Conservation (phyloP, 2,329 filamentous ascomycete genomes). For the Pleoardoris graminearum region DNA sequence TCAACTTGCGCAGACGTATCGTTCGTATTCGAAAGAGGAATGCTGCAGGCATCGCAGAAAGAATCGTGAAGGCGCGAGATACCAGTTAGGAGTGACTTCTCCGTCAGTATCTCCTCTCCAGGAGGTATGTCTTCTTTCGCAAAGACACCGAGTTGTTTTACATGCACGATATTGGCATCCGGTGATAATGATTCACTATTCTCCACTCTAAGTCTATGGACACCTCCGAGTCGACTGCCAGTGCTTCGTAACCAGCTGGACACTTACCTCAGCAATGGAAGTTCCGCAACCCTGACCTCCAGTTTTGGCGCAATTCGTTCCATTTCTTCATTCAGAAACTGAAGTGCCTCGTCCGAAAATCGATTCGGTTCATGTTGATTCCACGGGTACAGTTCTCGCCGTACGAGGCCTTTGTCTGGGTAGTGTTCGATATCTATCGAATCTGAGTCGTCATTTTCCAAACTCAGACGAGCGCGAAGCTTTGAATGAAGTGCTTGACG, state of each 20-base stretch:
- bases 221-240: background rate
- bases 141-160: constrained; percentile 85
- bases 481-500: constrained; percentile 54
- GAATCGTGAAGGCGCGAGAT: constrained; percentile 86
- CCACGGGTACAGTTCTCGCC: constrained; percentile 67
- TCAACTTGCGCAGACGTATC: constrained; percentile 9
- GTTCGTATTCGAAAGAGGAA: constrained; percentile 60
- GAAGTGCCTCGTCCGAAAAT: constrained; percentile 59
- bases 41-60: constrained; percentile 87
- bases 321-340: constrained; percentile 72
- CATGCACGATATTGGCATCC: constrained; percentile 59
- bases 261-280: constrained; percentile 66
- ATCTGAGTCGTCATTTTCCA: constrained; percentile 31
- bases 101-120: constrained; percentile 75
- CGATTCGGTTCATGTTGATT: constrained; percentile 64
- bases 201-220: background rate
- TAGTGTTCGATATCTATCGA: constrained; percentile 59
- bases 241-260: background rate
- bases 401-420: constrained; percentile 71
- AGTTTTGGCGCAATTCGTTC: constrained; percentile 75
- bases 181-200: constrained; percentile 41
- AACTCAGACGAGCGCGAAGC: constrained; percentile 28
- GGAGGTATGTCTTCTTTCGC: constrained; percentile 78
- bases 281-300: constrained; percentile 72
- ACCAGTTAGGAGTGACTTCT: constrained; percentile 84